Percentiles rank a stretch among this genome's conserved stretches.
phyloP scores from a whole-genome alignment of 306 rosid species.

The Dryas alaskensis region DNA sequence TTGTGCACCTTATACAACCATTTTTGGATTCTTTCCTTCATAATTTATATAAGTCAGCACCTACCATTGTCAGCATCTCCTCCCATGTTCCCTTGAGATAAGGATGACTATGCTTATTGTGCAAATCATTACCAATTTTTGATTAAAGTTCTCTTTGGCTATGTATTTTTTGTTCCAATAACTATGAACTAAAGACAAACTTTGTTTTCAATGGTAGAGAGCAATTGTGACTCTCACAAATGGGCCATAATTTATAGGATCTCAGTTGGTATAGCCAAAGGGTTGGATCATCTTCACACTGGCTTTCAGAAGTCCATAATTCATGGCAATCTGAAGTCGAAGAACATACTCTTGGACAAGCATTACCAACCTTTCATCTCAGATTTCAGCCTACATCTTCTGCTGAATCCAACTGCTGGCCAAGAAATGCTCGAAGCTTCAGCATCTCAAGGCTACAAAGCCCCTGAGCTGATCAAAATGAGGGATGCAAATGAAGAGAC shows the following conservation, averaged over 20 bases:
- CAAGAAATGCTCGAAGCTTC: conserved; percentile 87
- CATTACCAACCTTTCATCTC: conserved; percentile 59
- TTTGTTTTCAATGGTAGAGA: conserved; percentile 47
- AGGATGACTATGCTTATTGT: neutral
- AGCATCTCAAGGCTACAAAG: conserved; percentile 75
- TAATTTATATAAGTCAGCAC: neutral
- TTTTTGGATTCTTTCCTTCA: conserved; percentile 9
- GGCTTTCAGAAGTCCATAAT: conserved; percentile 54
- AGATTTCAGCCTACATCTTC: conserved; percentile 74
- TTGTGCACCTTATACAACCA: conserved; percentile 1
- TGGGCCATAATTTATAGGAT: conserved; percentile 63
- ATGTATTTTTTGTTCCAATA: neutral
- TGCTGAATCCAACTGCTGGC: conserved; percentile 67
- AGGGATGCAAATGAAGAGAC: conserved; percentile 62
- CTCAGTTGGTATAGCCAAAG: conserved; percentile 71
- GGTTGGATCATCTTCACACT: conserved; percentile 79
- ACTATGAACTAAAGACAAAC: conserved; percentile 16
- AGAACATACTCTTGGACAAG: conserved; percentile 70
- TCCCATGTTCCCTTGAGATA: neutral
- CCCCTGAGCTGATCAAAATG: conserved; percentile 88
- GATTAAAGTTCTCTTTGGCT: neutral
- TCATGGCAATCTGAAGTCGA: conserved; percentile 87
- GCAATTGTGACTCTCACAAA: conserved; percentile 54
- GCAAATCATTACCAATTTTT: neutral
- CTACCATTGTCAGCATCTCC: conserved; percentile 10